These are phyloP conservation scores for Cryptosporidium ubiquitum DNA, from an alignment of 169 alveolate species.

Conservation along the genomic window DNA sequence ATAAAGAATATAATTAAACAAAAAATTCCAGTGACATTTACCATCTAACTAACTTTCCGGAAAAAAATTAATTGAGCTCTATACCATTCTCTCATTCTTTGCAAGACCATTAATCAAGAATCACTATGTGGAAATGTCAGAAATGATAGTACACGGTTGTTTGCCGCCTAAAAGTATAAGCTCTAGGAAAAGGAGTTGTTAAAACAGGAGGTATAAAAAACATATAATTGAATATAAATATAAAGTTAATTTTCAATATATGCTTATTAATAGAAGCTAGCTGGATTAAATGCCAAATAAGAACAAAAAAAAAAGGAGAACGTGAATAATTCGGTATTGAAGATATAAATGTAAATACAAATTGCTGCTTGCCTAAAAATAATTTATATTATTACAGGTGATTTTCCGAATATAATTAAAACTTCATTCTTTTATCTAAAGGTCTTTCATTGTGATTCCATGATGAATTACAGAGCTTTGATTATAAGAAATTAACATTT, in stretches of 20 bases:
- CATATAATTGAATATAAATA: background rate
- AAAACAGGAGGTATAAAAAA: background rate
- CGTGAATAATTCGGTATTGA: background rate
- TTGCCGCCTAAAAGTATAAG: background rate
- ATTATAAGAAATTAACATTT: background rate
- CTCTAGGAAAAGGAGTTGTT: background rate
- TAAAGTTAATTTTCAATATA: background rate
- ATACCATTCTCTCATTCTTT: background rate
- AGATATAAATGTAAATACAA: slow-evolving; percentile 9
- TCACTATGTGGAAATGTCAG: background rate
- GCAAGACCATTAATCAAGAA: no score
- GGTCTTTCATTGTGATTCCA: slow-evolving; percentile 5
- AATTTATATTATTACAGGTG: background rate
- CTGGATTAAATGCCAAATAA: background rate
- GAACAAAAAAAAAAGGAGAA: background rate
- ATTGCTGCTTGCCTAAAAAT: background rate
- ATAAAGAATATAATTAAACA: background rate
- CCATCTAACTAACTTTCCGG: background rate
- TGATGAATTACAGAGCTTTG: background rate
- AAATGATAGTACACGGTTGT: background rate
- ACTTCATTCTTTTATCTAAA: slow-evolving; percentile 1
- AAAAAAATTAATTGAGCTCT: background rate
- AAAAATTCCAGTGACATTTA: background rate
- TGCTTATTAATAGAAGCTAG: background rate
- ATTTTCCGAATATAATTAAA: background rate